Percentiles rank a stretch among this genome's conserved stretches.
Conservation (phyloP, 352 stramenopile species). For the Phytophthora citricola region DNA sequence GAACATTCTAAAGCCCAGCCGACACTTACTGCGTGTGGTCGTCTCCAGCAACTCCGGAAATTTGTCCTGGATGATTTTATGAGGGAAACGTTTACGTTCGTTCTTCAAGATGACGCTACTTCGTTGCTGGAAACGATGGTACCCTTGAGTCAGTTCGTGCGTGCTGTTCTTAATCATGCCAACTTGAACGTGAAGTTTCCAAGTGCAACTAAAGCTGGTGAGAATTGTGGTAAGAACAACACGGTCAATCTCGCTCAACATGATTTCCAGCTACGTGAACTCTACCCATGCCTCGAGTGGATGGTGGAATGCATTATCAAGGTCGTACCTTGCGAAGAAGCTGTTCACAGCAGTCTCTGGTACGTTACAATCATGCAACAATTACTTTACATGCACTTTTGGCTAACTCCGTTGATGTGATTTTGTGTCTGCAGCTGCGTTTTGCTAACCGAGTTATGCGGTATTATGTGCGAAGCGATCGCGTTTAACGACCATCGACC, state of each 20-base stretch:
- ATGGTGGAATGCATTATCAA: conserved; percentile 49
- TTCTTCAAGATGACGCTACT: conserved; percentile 20
- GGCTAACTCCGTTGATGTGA: conserved; percentile 6
- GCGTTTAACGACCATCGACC: conserved; percentile 32
- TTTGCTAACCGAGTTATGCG: conserved; percentile 68
- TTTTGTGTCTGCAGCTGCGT: conserved; percentile 57
- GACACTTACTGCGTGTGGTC: conserved; percentile 12
- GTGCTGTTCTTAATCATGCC: conserved; percentile 68
- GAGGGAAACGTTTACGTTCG: conserved; percentile 51
- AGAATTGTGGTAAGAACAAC: neutral
- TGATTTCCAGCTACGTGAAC: conserved; percentile 44
- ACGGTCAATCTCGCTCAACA: neutral
- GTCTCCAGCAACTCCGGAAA: conserved; percentile 49
- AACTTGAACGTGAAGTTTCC: conserved; percentile 50
- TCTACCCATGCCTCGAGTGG: conserved; percentile 41
- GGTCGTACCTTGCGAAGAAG: conserved; percentile 30
- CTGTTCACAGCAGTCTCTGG: conserved; percentile 35
- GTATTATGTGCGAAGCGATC: conserved; percentile 59
- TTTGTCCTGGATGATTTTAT: conserved; percentile 74
- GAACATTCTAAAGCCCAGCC: conserved; percentile 48
- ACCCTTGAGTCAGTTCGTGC: conserved; percentile 70
- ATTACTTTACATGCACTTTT: neutral
- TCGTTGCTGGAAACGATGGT: conserved; percentile 70
- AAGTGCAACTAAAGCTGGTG: conserved; percentile 1
- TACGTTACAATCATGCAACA: conserved; percentile 9